phyloP scores from a whole-genome alignment of 2,329 filamentous ascomycete genomes.

The Venturia pyrina region DNA sequence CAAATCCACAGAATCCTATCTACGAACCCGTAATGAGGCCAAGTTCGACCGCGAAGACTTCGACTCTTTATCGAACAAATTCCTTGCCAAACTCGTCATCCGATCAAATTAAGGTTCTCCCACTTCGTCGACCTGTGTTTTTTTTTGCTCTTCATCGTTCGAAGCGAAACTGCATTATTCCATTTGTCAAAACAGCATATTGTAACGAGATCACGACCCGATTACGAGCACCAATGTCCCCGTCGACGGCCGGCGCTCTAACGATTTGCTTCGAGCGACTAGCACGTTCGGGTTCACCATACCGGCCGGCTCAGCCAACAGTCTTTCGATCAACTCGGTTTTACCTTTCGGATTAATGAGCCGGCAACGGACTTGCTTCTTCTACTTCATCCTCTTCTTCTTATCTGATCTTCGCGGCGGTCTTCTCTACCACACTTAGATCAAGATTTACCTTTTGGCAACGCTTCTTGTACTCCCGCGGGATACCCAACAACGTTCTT shows the following conservation, averaged over 20 bases:
- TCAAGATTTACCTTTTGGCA: neutral
- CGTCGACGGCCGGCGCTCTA: neutral
- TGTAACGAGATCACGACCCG: constrained; percentile 5
- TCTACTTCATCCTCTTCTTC: neutral
- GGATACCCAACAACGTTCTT: constrained; percentile 1
- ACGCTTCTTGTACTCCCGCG: constrained; percentile 2
- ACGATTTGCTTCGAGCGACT: neutral
- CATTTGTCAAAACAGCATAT: constrained; percentile 1
- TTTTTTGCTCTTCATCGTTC: neutral
- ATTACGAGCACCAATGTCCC: neutral
- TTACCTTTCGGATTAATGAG: neutral
- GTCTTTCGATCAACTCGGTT: neutral
- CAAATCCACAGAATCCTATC: constrained; percentile 61
- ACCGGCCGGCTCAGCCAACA: neutral
- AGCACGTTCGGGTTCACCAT: neutral
- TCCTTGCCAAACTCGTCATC: constrained; percentile 91
- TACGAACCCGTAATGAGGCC: constrained; percentile 66
- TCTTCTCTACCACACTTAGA: neutral
- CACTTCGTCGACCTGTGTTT: neutral
- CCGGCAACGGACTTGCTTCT: neutral
- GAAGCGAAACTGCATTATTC: neutral
- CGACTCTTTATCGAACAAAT: constrained; percentile 93
- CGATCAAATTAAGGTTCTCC: constrained; percentile 54
- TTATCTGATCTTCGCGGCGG: neutral
- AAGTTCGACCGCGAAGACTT: constrained; percentile 90